A percentile compares a stretch with the other conserved stretches of the same genome.
phyloP scores from a whole-genome alignment of 805 yeast genomes.

The Kuraishia cidri region DNA sequence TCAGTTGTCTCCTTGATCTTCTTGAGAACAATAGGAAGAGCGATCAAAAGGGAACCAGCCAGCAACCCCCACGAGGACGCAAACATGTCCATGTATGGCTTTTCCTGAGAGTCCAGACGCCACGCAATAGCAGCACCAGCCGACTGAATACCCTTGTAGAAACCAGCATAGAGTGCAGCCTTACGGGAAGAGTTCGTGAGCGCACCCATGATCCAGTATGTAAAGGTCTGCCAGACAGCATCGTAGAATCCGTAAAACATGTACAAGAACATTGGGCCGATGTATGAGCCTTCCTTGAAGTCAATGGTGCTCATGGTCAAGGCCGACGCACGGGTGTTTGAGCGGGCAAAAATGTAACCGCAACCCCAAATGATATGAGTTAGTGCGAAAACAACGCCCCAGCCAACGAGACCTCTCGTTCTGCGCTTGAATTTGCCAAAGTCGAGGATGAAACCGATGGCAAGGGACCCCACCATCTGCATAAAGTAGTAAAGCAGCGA shows the following conservation, averaged over 20 bases:
- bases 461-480: conserved; percentile 49
- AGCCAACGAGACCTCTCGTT: conserved; percentile 33
- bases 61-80: conserved; percentile 44
- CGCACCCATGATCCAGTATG: conserved; percentile 53
- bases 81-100: conserved; percentile 29
- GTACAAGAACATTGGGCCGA: conserved; percentile 55
- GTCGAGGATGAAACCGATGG: conserved; percentile 13
- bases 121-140: conserved; percentile 58
- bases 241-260: conserved; percentile 54
- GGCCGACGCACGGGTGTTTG: background rate
- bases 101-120: conserved; percentile 38
- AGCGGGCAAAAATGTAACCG: too few species aligned
- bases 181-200: conserved; percentile 48
- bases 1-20: conserved; percentile 35
- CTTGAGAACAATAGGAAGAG: conserved; percentile 34
- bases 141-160: conserved; percentile 55
- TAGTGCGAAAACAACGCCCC: conserved; percentile 24
- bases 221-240: conserved; percentile 50
- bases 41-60: conserved; percentile 37
- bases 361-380: conserved; percentile 17
- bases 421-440: conserved; percentile 18
- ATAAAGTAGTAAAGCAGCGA: conserved; percentile 43
- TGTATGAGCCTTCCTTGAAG: conserved; percentile 34
- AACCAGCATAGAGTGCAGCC: conserved; percentile 48
- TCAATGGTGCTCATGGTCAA: too few species aligned